phyloP scores from a whole-genome alignment of 2,329 filamentous ascomycete species.

The Hirsutella rhossiliensis region DNA sequence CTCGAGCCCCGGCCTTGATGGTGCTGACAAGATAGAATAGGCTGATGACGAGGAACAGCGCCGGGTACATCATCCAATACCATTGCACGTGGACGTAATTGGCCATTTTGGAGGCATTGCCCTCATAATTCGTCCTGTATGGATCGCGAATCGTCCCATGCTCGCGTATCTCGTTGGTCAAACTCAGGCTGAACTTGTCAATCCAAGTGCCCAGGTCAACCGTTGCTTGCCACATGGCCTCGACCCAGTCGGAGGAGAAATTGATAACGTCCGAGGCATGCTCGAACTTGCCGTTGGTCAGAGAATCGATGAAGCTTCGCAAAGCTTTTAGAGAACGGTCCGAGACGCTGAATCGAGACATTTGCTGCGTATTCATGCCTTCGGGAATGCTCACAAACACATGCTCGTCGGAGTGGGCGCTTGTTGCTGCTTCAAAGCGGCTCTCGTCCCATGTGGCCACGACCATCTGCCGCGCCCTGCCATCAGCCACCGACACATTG shows the following conservation, averaged over 20 bases:
- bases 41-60: slow-evolving; percentile 18
- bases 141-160: slow-evolving; percentile 12
- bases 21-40: slow-evolving; percentile 23
- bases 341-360: slow-evolving; percentile 19
- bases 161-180: slow-evolving; percentile 23
- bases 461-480: slow-evolving; percentile 12
- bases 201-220: slow-evolving; percentile 19
- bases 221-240: slow-evolving; percentile 22
- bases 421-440: slow-evolving; percentile 12
- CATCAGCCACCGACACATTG: slow-evolving; percentile 15
- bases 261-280: slow-evolving; percentile 13
- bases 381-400: slow-evolving; percentile 18
- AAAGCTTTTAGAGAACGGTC: slow-evolving; percentile 16
- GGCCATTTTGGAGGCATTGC: slow-evolving; percentile 16
- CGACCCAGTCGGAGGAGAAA: slow-evolving; percentile 25
- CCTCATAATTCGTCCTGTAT: slow-evolving; percentile 11
- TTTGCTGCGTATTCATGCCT: slow-evolving; percentile 12
- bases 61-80: slow-evolving; percentile 24
- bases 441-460: slow-evolving; percentile 17
- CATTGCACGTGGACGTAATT: slow-evolving; percentile 21
- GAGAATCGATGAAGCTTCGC: slow-evolving; percentile 17
- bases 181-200: slow-evolving; percentile 16
- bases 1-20: slow-evolving; percentile 20
- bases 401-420: slow-evolving; percentile 15
- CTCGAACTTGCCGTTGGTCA: slow-evolving; percentile 19